Base-by-base conservation (phyloP, 495 filamentous ascomycete species). In the Trichoderma erinaceum region DNA sequence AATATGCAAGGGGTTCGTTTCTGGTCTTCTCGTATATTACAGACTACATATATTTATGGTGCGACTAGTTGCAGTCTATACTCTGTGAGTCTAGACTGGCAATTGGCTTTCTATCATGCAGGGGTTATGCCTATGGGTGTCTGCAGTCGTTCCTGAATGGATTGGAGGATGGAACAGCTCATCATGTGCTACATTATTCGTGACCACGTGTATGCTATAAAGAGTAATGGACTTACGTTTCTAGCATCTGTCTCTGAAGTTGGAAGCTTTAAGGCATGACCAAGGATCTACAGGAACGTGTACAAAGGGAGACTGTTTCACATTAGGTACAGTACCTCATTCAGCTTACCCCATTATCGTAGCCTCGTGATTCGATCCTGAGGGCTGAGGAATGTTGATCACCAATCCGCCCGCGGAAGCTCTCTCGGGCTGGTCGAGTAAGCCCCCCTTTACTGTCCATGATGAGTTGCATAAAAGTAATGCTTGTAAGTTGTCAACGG, bases 351-450 rank as follows among this genome's bases (percentile, higher is more conserved):
- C 48, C 48, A 5, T 21, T 52, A 52, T 52, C 48, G n/a, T 23
- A 21, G 48, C 48, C n/a, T 52, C 18, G 48, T 52, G 48, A 52
- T 52, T 52, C 10, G 48, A 52, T 23, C 2, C 21, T 7, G 48
- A 52, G n/a, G 48, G 48, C 21, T 21, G 48, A 52, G 56, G 56
- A 61, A 61, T 61, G 56, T 61, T 61, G 56, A 29, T 32, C 13
- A 25, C 25, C 23, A 18, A 15, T 29, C 11, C 2, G 56, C 12
- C 25, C 16, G 56, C 25, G 29, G 52, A 32, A 25, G 29, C 1
- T 12, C 25, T 61, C 16, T 2, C 56, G 27, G 23, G 13, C 23
- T 61, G 27, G 11, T 32, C 56, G 23, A 32, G 16, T 18, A 32
- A 32, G 25, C 25, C 56, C 56, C 27, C 27, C 32, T 18, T 29